phyloP scores from a whole-genome alignment of 768 basidiomycete species.

The Neoboletus magnificus region DNA sequence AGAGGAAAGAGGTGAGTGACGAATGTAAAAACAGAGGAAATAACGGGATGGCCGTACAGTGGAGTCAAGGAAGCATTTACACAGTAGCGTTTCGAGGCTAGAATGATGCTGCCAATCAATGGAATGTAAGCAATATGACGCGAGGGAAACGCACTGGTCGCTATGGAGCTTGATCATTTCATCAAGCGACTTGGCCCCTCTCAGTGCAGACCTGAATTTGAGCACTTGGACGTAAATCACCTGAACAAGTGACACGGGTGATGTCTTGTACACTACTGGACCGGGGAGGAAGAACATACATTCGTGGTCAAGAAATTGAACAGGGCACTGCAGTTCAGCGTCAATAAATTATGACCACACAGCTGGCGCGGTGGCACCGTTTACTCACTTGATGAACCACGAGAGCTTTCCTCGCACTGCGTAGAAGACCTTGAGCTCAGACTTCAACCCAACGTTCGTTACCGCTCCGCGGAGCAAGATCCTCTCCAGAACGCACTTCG shows the following conservation, averaged over 20 bases:
- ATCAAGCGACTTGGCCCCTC: constrained; percentile 60
- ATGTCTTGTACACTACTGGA: background rate
- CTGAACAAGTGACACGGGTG: constrained; percentile 33
- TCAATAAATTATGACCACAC: background rate
- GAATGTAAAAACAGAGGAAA: background rate
- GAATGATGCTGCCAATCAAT: constrained; percentile 1
- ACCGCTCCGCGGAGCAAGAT: constrained; percentile 60
- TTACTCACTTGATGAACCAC: constrained; percentile 82
- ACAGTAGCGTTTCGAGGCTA: constrained; percentile 60
- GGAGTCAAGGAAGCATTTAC: constrained; percentile 59
- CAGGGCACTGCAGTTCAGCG: constrained; percentile 44
- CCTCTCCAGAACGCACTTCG: constrained; percentile 67
- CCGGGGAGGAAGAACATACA: constrained; percentile 38
- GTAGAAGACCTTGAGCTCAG: constrained; percentile 67
- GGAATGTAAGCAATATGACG: background rate
- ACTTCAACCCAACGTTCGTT: constrained; percentile 32
- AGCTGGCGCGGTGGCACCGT: background rate
- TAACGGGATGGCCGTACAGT: constrained; percentile 41
- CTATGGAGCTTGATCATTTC: constrained; percentile 71
- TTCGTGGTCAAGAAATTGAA: constrained; percentile 72
- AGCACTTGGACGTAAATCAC: constrained; percentile 64
- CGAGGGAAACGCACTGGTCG: constrained; percentile 52
- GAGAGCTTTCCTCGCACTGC: constrained; percentile 72
- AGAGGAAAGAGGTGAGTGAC: background rate
- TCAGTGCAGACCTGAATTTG: constrained; percentile 56